These are phyloP conservation scores for Zoysia japonica DNA, from an alignment of 176 grass and related monocot species.

Conservation along the genomic window DNA sequence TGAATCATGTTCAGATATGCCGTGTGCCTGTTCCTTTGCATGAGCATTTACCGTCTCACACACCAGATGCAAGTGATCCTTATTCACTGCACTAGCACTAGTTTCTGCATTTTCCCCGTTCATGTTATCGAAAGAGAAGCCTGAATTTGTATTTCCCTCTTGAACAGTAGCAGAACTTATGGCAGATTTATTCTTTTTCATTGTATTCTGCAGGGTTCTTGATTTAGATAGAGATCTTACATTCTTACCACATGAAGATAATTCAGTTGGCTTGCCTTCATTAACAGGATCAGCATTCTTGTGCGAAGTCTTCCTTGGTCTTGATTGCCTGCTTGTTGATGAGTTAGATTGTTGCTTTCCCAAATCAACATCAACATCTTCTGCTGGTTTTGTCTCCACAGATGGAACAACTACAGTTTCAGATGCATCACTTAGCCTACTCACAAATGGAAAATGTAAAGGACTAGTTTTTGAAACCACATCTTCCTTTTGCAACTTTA, in stretches of 20 bases:
- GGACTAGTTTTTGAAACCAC: slow-evolving; percentile 12
- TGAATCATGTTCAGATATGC: slow-evolving; percentile 11
- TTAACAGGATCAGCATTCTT: slow-evolving; percentile 35
- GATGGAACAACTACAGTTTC: slow-evolving; percentile 23
- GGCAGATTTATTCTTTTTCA: not conserved
- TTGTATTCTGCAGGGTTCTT: not conserved
- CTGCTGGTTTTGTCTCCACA: slow-evolving; percentile 22
- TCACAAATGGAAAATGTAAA: slow-evolving; percentile 10
- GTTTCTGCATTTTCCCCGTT: slow-evolving; percentile 16
- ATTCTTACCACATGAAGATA: slow-evolving; percentile 41
- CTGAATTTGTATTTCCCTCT: slow-evolving; percentile 16
- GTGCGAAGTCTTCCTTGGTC: slow-evolving; percentile 40
- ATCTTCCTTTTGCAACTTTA: slow-evolving; percentile 32
- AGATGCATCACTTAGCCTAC: slow-evolving; percentile 28
- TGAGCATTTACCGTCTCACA: slow-evolving; percentile 13
- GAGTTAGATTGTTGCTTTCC: slow-evolving; percentile 36
- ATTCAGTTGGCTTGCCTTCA: slow-evolving; percentile 7
- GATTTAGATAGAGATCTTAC: slow-evolving; percentile 12
- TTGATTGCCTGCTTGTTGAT: slow-evolving; percentile 28
- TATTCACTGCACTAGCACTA: slow-evolving; percentile 21
- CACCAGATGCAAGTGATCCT: slow-evolving; percentile 35
- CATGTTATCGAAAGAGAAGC: slow-evolving; percentile 34
- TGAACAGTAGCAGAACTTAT: not conserved
- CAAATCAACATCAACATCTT: slow-evolving; percentile 4
- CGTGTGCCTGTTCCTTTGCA: slow-evolving; percentile 3